Evolutionary conservation across 2,329 filamentous ascomycete genomes (phyloP).

Genomic region (Coniochaeta sp.): DNA sequence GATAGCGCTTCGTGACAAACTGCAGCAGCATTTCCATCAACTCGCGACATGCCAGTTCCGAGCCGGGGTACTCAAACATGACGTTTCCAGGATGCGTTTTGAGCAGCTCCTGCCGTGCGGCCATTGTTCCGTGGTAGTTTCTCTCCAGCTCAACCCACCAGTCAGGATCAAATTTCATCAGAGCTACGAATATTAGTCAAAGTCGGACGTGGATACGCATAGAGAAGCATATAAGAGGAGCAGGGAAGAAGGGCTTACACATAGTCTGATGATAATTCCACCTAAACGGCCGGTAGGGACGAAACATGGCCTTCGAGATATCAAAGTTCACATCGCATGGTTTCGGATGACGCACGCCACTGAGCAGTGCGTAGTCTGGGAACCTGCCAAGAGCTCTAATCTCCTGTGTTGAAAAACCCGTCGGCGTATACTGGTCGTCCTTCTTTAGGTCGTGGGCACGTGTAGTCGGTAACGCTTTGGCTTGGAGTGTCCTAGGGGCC

Average conservation of each 20-base stretch:
- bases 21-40: slow-evolving; percentile 81
- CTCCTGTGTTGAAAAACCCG: slow-evolving; percentile 63
- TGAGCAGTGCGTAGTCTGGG: slow-evolving; percentile 68
- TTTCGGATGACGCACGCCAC: slow-evolving; percentile 63
- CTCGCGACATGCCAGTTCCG: slow-evolving; percentile 74
- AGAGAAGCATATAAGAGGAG: not conserved
- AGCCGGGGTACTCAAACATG: slow-evolving; percentile 62
- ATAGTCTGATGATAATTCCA: slow-evolving; percentile 89
- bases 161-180: slow-evolving; percentile 70
- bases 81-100: slow-evolving; percentile 55
- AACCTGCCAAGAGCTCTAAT: slow-evolving; percentile 67
- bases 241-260: slow-evolving; percentile 49
- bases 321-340: slow-evolving; percentile 55
- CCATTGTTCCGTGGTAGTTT: slow-evolving; percentile 60
- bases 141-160: slow-evolving; percentile 87
- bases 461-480: slow-evolving; percentile 18
- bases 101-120: slow-evolving; percentile 60
- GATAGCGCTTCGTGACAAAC: slow-evolving; percentile 72
- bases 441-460: slow-evolving; percentile 6
- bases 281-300: slow-evolving; percentile 74
- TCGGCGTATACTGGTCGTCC: slow-evolving; percentile 25
- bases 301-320: slow-evolving; percentile 57
- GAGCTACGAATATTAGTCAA: slow-evolving; percentile 30
- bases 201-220: too few species aligned
- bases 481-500: slow-evolving; percentile 4